Evolutionary conservation across 2,329 filamentous ascomycete genomes (phyloP), one percentile per base, ranked within the genome.

Genomic region (Raffaelea albimanens): DNA sequence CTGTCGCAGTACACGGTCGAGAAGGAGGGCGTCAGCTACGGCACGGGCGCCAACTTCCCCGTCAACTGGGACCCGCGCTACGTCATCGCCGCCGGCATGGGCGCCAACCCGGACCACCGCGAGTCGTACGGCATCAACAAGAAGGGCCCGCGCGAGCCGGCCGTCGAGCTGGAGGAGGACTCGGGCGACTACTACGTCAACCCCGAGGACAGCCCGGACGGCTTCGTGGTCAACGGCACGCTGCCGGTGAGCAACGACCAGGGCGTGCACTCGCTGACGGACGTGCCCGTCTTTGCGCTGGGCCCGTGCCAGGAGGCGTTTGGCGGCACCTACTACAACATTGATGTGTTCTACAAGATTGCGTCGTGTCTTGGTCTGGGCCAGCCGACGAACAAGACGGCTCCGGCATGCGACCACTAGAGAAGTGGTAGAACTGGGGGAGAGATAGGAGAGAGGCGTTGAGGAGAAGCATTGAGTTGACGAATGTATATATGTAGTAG

Each of bases 61-160:
- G 72, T 77, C 52, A 88, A 87, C 70, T 93, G 87, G 87, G 83
- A 87, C 61, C 87, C 87, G 14, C 78, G 87, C 29, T 93, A 91
- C 67, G 84, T 85, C 49, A 78, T 94, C 44, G 86, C 85, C 48
- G 75, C 80, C 38, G 87, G 87, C 45, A 64, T 87, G 31, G 78
- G 73, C 43, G 85, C 85, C 29, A 75, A 76, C 59, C 87, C 87
- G 0, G 87, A 94, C 62, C 79, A 74, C 57, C 75, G 85, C 20
- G 87, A 94, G 70, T 76, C 85, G 67, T 94, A 82, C 71, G 73
- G 73, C 53, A 80, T 91, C 14, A 80, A 81, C 67, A 79, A 78
- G 63, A 67, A 72, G 18, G 81, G 80, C 0, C 76, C 85, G 1
- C 78, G 87, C 29, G 58, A 63, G 8, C 65, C 74, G 48, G 67